These are phyloP conservation scores for Rhodotorula mucilaginosa DNA, from an alignment of 1,284 basidiomycete species.

Conservation along the genomic window DNA sequence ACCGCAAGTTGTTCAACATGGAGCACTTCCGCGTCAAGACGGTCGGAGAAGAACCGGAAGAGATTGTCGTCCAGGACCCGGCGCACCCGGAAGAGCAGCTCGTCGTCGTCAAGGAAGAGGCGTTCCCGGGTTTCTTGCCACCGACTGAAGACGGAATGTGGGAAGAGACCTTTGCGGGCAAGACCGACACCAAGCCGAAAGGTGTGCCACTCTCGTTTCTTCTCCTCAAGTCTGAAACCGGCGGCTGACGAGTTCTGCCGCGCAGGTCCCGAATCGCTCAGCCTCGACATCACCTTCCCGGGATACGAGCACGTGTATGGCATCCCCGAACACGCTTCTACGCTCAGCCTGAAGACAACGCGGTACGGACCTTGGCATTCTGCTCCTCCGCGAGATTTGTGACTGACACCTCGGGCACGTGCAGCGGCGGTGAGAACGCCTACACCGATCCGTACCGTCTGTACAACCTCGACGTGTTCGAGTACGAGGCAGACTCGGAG, in stretches of 20 bases:
- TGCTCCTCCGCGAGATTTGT: no score
- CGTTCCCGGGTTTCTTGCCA: conserved; percentile 44
- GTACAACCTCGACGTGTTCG: conserved; percentile 96
- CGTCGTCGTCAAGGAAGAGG: conserved; percentile 56
- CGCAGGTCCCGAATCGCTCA: conserved; percentile 86
- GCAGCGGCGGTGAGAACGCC: conserved; percentile 55
- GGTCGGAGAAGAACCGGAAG: conserved; percentile 45
- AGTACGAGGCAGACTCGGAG: conserved; percentile 86
- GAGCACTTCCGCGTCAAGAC: conserved; percentile 85
- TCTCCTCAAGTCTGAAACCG: no score
- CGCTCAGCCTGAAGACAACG: conserved; percentile 81
- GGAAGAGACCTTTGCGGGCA: conserved; percentile 82
- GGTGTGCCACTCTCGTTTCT: conserved; percentile 55
- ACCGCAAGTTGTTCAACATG: conserved; percentile 87
- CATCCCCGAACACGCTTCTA: conserved; percentile 94
- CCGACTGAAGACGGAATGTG: conserved; percentile 77
- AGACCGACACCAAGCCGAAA: conserved; percentile 92
- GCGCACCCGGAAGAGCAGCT: conserved; percentile 47
- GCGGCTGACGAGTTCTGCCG: not conserved
- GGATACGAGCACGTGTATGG: conserved; percentile 86
- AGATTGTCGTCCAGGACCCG: conserved; percentile 44
- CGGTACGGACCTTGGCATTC: conserved; percentile 54
- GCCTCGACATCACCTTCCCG: conserved; percentile 89
- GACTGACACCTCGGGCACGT: not conserved
- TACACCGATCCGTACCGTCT: conserved; percentile 91